Base-by-base conservation (phyloP, 2,329 filamentous ascomycete species). In the Curvularia sp. region DNA sequence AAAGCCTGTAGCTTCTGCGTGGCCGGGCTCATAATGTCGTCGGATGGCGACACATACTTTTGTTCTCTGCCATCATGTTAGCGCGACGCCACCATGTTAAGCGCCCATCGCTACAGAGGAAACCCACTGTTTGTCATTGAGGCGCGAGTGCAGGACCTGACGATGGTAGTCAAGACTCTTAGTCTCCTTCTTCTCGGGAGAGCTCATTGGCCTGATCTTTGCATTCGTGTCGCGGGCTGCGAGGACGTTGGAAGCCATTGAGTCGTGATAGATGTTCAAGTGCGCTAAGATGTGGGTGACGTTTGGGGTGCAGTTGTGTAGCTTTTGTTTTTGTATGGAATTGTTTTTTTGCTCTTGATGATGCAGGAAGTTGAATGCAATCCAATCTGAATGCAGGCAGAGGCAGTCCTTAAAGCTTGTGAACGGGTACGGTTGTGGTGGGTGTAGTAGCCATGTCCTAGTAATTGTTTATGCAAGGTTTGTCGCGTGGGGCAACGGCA, bases 1-100 rank as follows among this genome's bases (percentile, higher is more conserved):
- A 93, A 87, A 41, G 89, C 89, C 63, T 85, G 89, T 70, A 95
- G 85, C 84, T 95, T 95, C 77, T 90, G 89, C 18, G 89, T 90
- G 78, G 91, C 93, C 35, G 92, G 92, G 69, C 89, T 93, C 88
- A 93, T 91, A 82, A 96, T 93, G 79, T 87, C 88, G 78, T 96
- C 92, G n/a, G 90, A 93, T 2, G 92, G 92, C 18, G 90, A 93
- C 75, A 93, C 83, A 79, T 93, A 94, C 66, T 84, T 81, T 68
- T 83, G 80, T 51, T 80, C 79, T 66, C 80, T 78, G 68, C 65
- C 46, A 12, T 8, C 10, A n/a, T 7, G 44, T 75, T 60, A 75
- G 70, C n/a, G 6, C 31, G 41, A 33, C 48, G 18, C 28, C 44
- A 4, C 7, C 6, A 12, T 6, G n/a, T 33, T 13, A 30, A 20